Base-by-base conservation (phyloP, 176 grass and related monocot species). In the Cenchrus purpureus region DNA sequence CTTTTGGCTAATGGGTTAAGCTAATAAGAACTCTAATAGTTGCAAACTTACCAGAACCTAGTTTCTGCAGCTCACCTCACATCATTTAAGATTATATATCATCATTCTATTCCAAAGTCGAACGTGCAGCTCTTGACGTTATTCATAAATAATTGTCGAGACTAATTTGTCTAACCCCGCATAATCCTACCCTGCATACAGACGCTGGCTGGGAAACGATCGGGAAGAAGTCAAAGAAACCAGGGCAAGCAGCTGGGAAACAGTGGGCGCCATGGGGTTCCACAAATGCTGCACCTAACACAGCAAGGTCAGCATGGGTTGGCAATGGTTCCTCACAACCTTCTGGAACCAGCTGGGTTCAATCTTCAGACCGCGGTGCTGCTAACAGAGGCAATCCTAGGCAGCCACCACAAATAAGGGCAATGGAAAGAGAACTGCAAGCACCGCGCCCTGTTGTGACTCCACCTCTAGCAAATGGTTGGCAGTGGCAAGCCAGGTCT, bases 121-220 rank as follows among this genome's bases (percentile, higher is more conserved):
- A 51, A 49, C 43, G 34, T 80, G 73, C 15, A 10, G 10, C 20
- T 80, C 13, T 42, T 80, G 50, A 72, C 16, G 42, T 75, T 10
- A 60, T 43, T n/a, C 29, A 13, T 46, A 44, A 20, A 46, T 53
- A 75, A 51, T 13, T 80, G 6, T 32, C 48, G 1, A 76, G 37
- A 64, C 20, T 12, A 31, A 29, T 87, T 44, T 62, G 51, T 79
- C 17, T 80, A 68, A 88, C 68, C 13, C 68, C 76, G 57, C 71
- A 82, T 68, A 57, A 78, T 57, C 19, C 15, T 85, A 51, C 50
- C 42, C 17, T 80, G 2, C n/a, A 83, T 83, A 58, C 78, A 80
- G 79, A 87, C 4, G 82, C 46, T 80, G 86, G 81, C 72, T 99
- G 97, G 97, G 90, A 96, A 85, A 91, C 86, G 5, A 68, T 65